Conservation (phyloP, 148 eudicot genomes). For the Nepenthes mirabilis region DNA sequence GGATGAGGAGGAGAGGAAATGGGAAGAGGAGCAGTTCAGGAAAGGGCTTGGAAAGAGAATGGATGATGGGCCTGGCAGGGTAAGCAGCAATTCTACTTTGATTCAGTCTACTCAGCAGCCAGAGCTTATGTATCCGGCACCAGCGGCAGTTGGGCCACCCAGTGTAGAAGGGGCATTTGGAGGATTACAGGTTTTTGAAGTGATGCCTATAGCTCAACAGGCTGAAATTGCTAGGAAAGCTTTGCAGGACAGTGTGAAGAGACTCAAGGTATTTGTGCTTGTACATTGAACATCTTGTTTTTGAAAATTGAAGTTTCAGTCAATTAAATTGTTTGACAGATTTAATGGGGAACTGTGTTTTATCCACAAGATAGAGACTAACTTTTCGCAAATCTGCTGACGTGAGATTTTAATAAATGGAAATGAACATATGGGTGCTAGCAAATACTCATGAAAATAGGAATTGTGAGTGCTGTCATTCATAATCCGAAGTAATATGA, state of each 20-base stretch:
- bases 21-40: constrained; percentile 93
- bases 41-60: constrained; percentile 86
- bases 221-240: constrained; percentile 80
- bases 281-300: background rate
- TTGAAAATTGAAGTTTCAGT: too few relatives aligned
- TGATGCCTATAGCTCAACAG: constrained; percentile 60
- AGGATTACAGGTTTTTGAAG: constrained; percentile 31
- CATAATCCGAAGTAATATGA: too few relatives aligned
- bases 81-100: constrained; percentile 19
- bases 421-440: too few relatives aligned
- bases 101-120: constrained; percentile 38
- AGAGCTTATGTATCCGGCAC: constrained; percentile 11
- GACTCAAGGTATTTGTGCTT: constrained; percentile 50
- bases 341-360: background rate
- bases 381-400: too few relatives aligned
- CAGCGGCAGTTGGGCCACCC: constrained; percentile 16
- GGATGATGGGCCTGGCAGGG: constrained; percentile 53
- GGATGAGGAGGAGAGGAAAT: constrained; percentile 84
- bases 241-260: constrained; percentile 50
- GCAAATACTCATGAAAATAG: too few relatives aligned
- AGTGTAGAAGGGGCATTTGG: constrained; percentile 52
- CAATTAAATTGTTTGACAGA: background rate
- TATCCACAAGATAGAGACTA: too few relatives aligned
- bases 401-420: too few relatives aligned
- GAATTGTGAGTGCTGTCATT: too few relatives aligned